Conservation (phyloP, 2,329 filamentous ascomycete genomes). For the Penicillium rolfsii region DNA sequence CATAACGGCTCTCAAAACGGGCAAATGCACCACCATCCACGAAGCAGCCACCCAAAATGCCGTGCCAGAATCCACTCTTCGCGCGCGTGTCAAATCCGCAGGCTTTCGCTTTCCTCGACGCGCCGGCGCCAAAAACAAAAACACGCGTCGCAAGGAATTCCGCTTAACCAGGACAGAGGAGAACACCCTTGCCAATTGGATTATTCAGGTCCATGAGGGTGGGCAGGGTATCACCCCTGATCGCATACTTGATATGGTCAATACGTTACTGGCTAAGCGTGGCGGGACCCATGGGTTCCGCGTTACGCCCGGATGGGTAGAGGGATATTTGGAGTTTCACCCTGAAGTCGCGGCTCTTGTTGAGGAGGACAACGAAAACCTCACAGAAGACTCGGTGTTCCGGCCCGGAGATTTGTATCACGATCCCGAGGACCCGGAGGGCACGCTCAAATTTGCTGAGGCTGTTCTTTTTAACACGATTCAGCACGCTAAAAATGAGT, state of each 20-base stretch:
- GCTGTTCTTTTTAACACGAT: no score
- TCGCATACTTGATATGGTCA: not conserved
- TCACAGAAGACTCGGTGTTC: no score
- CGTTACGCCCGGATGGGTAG: not conserved
- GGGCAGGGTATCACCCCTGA: not conserved
- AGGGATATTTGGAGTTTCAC: not conserved
- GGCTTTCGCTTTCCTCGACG: not conserved
- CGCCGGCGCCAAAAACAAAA: not conserved
- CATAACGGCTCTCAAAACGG: not conserved
- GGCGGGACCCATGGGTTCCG: not conserved
- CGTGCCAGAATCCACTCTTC: not conserved
- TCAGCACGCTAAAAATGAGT: no score
- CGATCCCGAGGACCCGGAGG: no score
- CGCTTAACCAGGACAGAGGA: not conserved
- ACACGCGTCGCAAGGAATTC: not conserved
- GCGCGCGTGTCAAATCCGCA: not conserved
- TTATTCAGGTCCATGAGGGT: not conserved
- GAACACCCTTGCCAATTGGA: slow-evolving; percentile 1
- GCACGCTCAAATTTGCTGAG: no score
- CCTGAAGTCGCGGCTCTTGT: not conserved
- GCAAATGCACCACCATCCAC: not conserved
- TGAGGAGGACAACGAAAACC: not conserved
- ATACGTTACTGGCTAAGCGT: not conserved
- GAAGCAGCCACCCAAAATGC: not conserved
- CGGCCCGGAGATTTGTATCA: no score